A percentile compares a stretch with the other conserved stretches of the same genome.
Conservation (phyloP, 352 stramenopile species). For the Phytophthora vignae region DNA sequence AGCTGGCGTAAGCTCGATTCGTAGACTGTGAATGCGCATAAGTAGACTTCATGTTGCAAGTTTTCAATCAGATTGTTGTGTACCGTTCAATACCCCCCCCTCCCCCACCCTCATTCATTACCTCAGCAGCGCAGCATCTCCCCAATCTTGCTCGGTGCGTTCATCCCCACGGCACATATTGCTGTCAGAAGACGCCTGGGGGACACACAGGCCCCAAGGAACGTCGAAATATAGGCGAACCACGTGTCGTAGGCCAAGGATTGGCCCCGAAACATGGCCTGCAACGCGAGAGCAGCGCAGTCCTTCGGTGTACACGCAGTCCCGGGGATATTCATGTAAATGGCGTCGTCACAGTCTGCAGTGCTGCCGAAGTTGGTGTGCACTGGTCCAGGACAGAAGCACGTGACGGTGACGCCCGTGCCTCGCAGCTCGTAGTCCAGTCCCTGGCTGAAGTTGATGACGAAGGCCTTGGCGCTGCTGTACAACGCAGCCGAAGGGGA, state of each 20-base stretch:
- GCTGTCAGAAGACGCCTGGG: constrained; percentile 49
- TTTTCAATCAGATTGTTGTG: background rate
- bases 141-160: constrained; percentile 36
- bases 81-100: background rate
- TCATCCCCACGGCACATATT: constrained; percentile 47
- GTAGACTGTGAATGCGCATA: background rate
- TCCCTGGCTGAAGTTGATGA: constrained; percentile 73
- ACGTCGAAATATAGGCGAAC: constrained; percentile 42
- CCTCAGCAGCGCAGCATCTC: constrained; percentile 35
- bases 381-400: constrained; percentile 65
- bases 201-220: constrained; percentile 43
- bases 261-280: constrained; percentile 67
- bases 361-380: constrained; percentile 72
- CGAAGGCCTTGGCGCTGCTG: constrained; percentile 70
- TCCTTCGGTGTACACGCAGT: constrained; percentile 50
- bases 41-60: background rate
- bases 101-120: background rate
- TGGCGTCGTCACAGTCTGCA: constrained; percentile 43
- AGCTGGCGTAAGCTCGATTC: constrained; percentile 39
- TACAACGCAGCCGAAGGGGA: constrained; percentile 72
- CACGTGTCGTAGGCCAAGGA: constrained; percentile 61
- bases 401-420: constrained; percentile 72
- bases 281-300: constrained; percentile 48
- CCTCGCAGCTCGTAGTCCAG: constrained; percentile 77
- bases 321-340: constrained; percentile 56